A percentile compares a stretch with the other conserved stretches of the same genome.
These are phyloP conservation scores for Plenodomus tracheiphilus DNA, from an alignment of 2,329 filamentous ascomycete genomes.

Conservation along the genomic window DNA sequence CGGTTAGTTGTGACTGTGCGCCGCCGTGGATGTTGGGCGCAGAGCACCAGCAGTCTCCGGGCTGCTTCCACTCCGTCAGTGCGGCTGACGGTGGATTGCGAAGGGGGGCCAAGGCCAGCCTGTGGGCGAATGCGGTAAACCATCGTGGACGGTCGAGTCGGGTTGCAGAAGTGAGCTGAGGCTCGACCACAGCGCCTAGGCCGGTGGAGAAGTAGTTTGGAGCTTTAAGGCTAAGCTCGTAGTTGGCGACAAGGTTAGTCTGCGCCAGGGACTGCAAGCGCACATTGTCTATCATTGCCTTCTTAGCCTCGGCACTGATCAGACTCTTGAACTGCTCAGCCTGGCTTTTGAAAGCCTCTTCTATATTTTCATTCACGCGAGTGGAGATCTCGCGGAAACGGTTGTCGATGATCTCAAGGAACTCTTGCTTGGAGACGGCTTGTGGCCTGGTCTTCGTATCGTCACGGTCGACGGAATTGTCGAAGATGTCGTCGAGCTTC, in stretches of 20 bases:
- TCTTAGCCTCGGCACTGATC: constrained; percentile 28
- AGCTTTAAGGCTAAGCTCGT: constrained; percentile 37
- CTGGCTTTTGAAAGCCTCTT: constrained; percentile 19
- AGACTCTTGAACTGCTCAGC: constrained; percentile 19
- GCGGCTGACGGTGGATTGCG: constrained; percentile 57
- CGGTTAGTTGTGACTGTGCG: constrained; percentile 65
- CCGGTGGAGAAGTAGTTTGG: constrained; percentile 75
- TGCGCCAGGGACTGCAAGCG: constrained; percentile 37
- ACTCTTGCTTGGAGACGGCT: constrained; percentile 54
- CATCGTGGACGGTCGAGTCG: constrained; percentile 18
- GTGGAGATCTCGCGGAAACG: constrained; percentile 24
- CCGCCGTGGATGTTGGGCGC: constrained; percentile 50
- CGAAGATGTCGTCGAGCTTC: constrained; percentile 35
- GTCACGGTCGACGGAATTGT: constrained; percentile 8
- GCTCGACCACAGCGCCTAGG: constrained; percentile 68
- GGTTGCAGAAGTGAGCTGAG: constrained; percentile 60
- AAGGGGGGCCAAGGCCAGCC: constrained; percentile 20
- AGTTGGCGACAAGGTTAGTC: constrained; percentile 36
- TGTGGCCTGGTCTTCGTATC: constrained; percentile 10
- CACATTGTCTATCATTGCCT: constrained; percentile 37
- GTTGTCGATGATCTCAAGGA: constrained; percentile 44
- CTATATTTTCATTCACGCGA: constrained; percentile 30
- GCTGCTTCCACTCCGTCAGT: constrained; percentile 71
- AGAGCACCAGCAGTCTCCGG: constrained; percentile 88
- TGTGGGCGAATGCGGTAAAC: constrained; percentile 4